Base-by-base conservation (phyloP, 371 early-diverging fungal species). In the Chytridium lagenaria region DNA sequence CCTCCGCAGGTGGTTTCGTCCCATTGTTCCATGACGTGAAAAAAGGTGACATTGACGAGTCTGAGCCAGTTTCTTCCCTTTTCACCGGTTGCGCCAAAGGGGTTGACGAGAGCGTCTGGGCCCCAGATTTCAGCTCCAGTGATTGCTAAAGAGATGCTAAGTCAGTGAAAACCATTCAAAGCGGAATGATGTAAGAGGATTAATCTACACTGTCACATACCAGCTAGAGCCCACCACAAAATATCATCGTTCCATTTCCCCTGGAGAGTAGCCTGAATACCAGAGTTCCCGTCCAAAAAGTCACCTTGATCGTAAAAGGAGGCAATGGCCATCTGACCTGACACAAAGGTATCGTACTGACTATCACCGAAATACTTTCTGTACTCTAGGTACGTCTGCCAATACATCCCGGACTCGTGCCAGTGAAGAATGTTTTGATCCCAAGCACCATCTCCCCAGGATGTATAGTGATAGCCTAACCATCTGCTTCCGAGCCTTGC, bases 361-460 rank as follows among this genome's bases (percentile, higher is more conserved):
- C 12, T 44, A 19, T 44, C 44, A 7, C 44, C 44, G 19, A 44
- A 44, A 19, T 44, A 44, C 44, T 44, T 44, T 44, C 44, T 7
- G 44, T 44, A 44, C 44, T 44, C 12, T 12, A 44, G 44, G 44
- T 44, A 44, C 44, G 44, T 44, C 44, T 44, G 44, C 44, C 44
- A 44, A 44, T 44, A 44, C 44, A 44, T 44, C 44, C 44, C 44
- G 19, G 44, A 44, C 44, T 44, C 44, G 19, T 44, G 44, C 44
- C 44, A 44, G 12, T 44, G 44, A 19, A 44, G 12, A 44, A 44
- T 7, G 44, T 44, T 44, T 19, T 44, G 44, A 19, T 44, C 44
- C 44, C 44, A 44, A 44, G 44, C 44, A 44, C 44, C 44, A 19
- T 44, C 44, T 44, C 44, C 44, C 44, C 44, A 44, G 44, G 44